Conservation (phyloP, 345 rosid genomes). For the Excoecaria agallocha region DNA sequence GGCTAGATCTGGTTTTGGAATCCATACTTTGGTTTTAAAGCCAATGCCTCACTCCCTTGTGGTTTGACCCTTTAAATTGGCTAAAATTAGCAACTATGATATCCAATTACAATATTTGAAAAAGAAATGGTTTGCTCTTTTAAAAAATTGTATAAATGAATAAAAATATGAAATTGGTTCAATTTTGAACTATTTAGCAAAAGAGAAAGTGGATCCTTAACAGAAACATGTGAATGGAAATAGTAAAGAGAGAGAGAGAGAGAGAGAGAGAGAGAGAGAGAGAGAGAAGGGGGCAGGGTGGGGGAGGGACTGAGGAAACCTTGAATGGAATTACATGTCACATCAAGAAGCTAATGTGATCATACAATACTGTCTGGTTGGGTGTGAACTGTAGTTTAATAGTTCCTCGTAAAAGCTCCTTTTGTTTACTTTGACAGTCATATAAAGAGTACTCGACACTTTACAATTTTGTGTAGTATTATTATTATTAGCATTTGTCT, state of each 20-base stretch:
- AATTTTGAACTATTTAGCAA: not conserved
- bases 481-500: not conserved
- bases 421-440: not conserved
- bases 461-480: not conserved
- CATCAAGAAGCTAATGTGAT: no score
- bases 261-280: no score
- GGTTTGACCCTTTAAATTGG: no score
- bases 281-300: no score
- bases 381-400: not conserved
- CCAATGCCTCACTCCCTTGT: not conserved
- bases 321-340: no score
- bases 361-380: not conserved
- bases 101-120: no score
- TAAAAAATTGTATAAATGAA: no score
- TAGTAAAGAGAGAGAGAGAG: no score
- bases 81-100: no score
- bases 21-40: not conserved
- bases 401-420: not conserved
- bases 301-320: no score
- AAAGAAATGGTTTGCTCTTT: no score
- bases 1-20: not conserved
- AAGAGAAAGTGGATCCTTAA: not conserved
- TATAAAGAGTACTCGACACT: not conserved
- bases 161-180: no score
- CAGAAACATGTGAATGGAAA: not conserved